phyloP scores from a whole-genome alignment of 345 rosid species.

The Brassica cretica region DNA sequence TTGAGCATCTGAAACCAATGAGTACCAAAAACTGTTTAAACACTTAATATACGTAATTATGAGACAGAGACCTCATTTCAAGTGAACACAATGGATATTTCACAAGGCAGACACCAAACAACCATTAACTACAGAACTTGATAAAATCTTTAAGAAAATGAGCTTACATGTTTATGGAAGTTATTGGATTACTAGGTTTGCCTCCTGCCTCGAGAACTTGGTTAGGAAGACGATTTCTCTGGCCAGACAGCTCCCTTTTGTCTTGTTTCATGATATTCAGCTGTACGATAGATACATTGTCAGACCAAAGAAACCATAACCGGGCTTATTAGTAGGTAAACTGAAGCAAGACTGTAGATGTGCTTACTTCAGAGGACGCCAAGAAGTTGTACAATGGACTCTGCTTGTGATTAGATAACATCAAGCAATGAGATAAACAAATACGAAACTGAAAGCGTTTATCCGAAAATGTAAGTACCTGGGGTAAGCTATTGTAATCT shows the following conservation, averaged over 20 bases:
- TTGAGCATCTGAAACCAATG: constrained; percentile 44
- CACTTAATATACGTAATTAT: not conserved
- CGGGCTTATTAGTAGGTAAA: not conserved
- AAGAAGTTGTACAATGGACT: constrained; percentile 79
- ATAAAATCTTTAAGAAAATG: not conserved
- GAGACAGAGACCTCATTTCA: not conserved
- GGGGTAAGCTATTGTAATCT: constrained; percentile 74
- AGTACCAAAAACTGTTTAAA: not conserved
- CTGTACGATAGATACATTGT: constrained; percentile 47
- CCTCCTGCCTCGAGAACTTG: constrained; percentile 52
- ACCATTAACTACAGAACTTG: not conserved
- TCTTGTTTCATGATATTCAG: constrained; percentile 58
- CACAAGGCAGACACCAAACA: not conserved
- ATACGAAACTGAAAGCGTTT: constrained; percentile 1
- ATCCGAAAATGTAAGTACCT: constrained; percentile 40
- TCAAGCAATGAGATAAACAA: not conserved
- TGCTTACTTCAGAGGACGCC: constrained; percentile 61
- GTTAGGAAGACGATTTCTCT: constrained; percentile 62
- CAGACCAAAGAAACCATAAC: constrained; percentile 10
- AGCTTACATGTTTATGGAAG: constrained; percentile 48
- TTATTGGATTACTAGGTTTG: constrained; percentile 38
- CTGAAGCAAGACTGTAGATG: constrained; percentile 3
- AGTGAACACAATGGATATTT: not conserved
- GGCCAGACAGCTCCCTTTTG: constrained; percentile 72
- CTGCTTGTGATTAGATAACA: constrained; percentile 44